phyloP scores from a whole-genome alignment of 106 monocot genomes.

The Phalaenopsis aphrodite region DNA sequence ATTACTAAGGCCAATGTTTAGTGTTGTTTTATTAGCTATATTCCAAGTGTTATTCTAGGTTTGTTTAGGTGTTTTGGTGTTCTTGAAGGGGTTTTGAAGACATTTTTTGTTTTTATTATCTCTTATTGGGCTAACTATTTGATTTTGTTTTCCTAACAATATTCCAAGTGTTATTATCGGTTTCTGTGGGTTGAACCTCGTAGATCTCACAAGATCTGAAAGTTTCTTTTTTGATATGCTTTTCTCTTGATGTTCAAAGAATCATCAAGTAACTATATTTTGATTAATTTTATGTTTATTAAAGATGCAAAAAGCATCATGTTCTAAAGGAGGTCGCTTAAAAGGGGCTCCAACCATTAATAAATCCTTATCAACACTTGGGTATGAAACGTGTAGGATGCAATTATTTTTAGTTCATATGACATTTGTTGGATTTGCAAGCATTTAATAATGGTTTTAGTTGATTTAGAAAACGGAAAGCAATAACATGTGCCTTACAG shows the following conservation, averaged over 20 bases:
- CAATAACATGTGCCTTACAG: slow-evolving; percentile 91
- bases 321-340: slow-evolving; percentile 85
- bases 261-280: background rate
- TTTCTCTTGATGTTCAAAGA: background rate
- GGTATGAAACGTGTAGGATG: slow-evolving; percentile 34
- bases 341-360: slow-evolving; percentile 95
- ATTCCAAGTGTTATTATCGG: too few relatives aligned
- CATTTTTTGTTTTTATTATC: too few relatives aligned
- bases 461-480: slow-evolving; percentile 81
- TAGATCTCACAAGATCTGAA: slow-evolving; percentile 96
- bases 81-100: too few relatives aligned
- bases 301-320: slow-evolving; percentile 81
- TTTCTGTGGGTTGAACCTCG: slow-evolving; percentile 91
- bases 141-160: too few relatives aligned
- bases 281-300: slow-evolving; percentile 3
- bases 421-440: slow-evolving; percentile 26
- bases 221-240: slow-evolving; percentile 31
- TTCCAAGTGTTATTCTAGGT: too few relatives aligned
- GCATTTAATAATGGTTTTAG: slow-evolving; percentile 91
- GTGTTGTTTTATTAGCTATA: too few relatives aligned
- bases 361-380: slow-evolving; percentile 93
- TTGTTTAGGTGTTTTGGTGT: too few relatives aligned
- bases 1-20: too few relatives aligned
- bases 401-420: background rate
- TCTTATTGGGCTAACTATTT: too few relatives aligned